Evolutionary conservation across 1,139 yeast species (phyloP).

Genomic region (Diutina ranongensis): DNA sequence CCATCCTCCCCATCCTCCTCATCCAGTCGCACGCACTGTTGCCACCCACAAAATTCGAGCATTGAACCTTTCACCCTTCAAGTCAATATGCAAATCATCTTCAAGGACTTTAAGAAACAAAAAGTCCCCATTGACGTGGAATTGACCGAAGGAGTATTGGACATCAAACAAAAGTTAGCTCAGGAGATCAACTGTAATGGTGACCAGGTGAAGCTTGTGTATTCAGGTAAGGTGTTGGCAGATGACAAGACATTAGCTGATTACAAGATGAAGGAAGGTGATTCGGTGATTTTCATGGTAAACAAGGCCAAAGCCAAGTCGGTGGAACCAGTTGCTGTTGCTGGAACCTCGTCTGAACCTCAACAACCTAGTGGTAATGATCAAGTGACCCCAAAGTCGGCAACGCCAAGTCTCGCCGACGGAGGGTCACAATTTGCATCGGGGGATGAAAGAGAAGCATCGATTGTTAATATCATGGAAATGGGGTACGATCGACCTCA

Average conservation of each 20-base stretch:
- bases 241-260: conserved; percentile 68
- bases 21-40: conserved; percentile 1
- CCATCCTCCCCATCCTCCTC: not conserved
- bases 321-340: conserved; percentile 9
- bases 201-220: conserved; percentile 76
- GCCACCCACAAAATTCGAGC: not conserved
- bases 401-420: conserved; percentile 19
- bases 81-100: conserved; percentile 56
- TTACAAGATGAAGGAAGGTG: conserved; percentile 77
- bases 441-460: conserved; percentile 56
- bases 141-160: conserved; percentile 51
- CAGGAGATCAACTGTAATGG: conserved; percentile 58
- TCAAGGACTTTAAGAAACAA: conserved; percentile 90
- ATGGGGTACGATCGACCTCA: conserved; percentile 91
- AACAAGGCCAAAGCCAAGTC: conserved; percentile 32
- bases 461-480: conserved; percentile 75
- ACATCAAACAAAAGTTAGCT: conserved; percentile 68
- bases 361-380: conserved; percentile 14
- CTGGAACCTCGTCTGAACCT: conserved; percentile 9
- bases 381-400: conserved; percentile 9
- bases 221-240: conserved; percentile 81
- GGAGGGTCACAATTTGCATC: conserved; percentile 29
- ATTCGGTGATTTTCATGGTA: conserved; percentile 87
- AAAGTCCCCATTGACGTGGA: conserved; percentile 75
- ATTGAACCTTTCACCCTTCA: not conserved